Conservation (phyloP, 768 basidiomycete genomes). For the Pilatotrama ljubarskyi region DNA sequence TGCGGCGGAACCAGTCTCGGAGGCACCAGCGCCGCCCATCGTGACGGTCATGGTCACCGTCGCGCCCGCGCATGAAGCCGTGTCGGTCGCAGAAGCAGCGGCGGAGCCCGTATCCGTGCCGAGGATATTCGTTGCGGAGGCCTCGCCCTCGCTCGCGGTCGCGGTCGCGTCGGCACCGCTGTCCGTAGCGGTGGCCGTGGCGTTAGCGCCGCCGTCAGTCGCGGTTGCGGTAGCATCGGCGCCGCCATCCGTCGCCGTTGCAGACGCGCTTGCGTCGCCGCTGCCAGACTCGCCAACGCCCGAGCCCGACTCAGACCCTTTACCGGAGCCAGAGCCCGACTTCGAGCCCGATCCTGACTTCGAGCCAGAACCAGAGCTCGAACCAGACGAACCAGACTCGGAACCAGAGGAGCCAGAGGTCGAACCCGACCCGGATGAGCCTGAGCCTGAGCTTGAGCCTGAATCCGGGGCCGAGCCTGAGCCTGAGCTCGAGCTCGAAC, state of each 20-base stretch:
- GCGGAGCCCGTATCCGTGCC: not conserved
- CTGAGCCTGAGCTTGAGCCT: not conserved
- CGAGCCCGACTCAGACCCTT: not conserved
- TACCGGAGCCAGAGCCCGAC: not conserved
- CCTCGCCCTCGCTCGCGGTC: not conserved
- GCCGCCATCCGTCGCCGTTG: not conserved
- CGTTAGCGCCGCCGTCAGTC: not conserved
- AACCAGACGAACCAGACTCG: not conserved
- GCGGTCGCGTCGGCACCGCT: not conserved
- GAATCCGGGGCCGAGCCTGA: not conserved
- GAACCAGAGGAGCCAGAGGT: not conserved
- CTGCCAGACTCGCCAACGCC: not conserved
- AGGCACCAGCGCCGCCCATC: not conserved
- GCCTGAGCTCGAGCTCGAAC: not conserved
- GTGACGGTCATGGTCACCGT: not conserved
- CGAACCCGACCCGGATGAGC: not conserved
- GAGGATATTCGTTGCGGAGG: not conserved
- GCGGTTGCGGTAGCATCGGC: conserved; percentile 3
- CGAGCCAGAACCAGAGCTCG: not conserved
- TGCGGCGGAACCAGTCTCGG: not conserved
- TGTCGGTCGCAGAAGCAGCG: not conserved
- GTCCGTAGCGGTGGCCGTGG: not conserved
- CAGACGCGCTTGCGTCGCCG: not conserved
- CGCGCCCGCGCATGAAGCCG: not conserved
- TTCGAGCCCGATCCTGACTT: not conserved